Evolutionary conservation across 306 rosid genomes (phyloP).

Genomic region (Acacia crassicarpa): DNA sequence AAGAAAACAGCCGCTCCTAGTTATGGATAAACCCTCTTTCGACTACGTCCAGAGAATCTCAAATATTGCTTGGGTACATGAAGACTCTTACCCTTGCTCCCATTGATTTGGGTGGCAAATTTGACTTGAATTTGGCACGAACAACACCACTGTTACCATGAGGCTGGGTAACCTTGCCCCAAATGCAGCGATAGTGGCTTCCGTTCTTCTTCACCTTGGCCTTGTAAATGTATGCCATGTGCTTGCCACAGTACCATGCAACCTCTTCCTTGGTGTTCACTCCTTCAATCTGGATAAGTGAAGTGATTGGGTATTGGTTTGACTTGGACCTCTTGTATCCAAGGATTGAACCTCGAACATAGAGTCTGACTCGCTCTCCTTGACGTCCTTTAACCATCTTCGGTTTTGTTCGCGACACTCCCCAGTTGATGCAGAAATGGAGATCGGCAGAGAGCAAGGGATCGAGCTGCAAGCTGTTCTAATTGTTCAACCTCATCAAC

Average conservation of each 20-base stretch:
- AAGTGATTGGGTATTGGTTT: constrained; percentile 86
- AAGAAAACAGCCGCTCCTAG: constrained; percentile 12
- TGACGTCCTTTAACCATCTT: constrained; percentile 85
- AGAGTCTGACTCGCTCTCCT: constrained; percentile 95
- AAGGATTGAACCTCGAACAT: constrained; percentile 76
- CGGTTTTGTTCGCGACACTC: constrained; percentile 15
- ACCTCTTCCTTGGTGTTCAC: constrained; percentile 94
- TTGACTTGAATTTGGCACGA: constrained; percentile 93
- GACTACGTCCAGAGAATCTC: constrained; percentile 31
- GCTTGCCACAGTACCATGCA: constrained; percentile 75
- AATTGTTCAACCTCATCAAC: no score
- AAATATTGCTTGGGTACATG: constrained; percentile 95
- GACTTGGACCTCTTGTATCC: constrained; percentile 98
- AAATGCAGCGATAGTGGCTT: constrained; percentile 86
- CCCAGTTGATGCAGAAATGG: constrained; percentile 7
- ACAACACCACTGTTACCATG: constrained; percentile 94
- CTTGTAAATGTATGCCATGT: constrained; percentile 93
- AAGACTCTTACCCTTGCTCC: constrained; percentile 93
- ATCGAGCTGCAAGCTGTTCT: neutral
- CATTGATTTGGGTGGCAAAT: constrained; percentile 91
- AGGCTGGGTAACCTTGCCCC: constrained; percentile 94
- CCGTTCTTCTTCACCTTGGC: constrained; percentile 88
- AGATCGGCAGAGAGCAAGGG: neutral
- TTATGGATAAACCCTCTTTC: neutral
- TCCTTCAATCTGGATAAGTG: constrained; percentile 88